Conservation (phyloP, 176 grass and related monocot species). For the Thalia dealbata region DNA sequence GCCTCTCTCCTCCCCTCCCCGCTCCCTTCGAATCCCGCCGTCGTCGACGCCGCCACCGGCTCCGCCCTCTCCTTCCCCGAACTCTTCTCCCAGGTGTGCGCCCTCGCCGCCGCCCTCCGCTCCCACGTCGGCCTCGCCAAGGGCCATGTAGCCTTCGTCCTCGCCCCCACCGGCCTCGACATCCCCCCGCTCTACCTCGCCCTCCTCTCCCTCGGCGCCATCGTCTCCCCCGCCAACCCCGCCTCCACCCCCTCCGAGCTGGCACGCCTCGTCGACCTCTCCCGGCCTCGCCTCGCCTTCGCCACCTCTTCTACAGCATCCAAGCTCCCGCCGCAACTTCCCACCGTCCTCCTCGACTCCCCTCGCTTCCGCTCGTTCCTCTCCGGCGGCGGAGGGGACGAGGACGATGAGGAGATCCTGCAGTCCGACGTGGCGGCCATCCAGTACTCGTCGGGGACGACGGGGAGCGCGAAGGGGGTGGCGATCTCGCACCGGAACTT, state of each 20-base stretch:
- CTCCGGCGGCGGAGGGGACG: neutral
- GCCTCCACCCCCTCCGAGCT: constrained; percentile 37
- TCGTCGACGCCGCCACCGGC: constrained; percentile 40
- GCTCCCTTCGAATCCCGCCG: constrained; percentile 32
- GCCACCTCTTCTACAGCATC: constrained; percentile 23
- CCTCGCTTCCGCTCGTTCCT: constrained; percentile 27
- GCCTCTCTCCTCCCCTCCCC: constrained; percentile 33
- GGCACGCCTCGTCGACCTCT: constrained; percentile 35
- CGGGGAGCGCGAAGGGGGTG: constrained; percentile 67
- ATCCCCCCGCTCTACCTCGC: constrained; percentile 48
- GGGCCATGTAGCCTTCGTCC: constrained; percentile 42
- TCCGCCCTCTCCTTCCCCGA: constrained; percentile 43
- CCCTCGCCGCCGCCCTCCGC: constrained; percentile 36
- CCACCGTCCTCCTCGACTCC: constrained; percentile 44
- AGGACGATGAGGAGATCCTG: constrained; percentile 32
- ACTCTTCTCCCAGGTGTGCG: constrained; percentile 38
- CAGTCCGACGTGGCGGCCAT: constrained; percentile 73
- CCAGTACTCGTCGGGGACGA: constrained; percentile 81
- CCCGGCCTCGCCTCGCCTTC: constrained; percentile 43
- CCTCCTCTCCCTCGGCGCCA: constrained; percentile 58
- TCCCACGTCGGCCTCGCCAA: constrained; percentile 22
- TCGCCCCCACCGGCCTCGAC: constrained; percentile 39
- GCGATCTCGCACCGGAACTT: constrained; percentile 61
- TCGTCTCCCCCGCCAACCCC: constrained; percentile 63
- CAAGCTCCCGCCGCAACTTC: constrained; percentile 29